These are phyloP conservation scores for Cornus controversa DNA, from an alignment of 148 eudicot species.

Conservation along the genomic window DNA sequence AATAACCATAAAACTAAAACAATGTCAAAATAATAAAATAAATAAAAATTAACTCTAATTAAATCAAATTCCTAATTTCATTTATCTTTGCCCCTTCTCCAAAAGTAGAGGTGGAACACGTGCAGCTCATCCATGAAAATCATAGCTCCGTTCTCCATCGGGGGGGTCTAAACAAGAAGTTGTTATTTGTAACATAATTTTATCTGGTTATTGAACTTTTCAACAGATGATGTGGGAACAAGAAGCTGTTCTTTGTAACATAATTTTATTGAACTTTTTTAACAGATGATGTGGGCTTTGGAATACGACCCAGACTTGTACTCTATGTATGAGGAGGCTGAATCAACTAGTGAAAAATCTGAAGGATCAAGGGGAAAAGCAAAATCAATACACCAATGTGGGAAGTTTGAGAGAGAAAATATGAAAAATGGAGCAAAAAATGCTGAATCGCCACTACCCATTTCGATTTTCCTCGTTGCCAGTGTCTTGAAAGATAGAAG, in stretches of 20 bases:
- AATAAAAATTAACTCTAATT: too few relatives aligned
- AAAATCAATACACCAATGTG: conserved; percentile 76
- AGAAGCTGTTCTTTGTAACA: background rate
- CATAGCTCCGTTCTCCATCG: too few relatives aligned
- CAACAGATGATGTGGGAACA: too few relatives aligned
- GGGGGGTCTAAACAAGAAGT: too few relatives aligned
- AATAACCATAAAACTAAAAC: too few relatives aligned
- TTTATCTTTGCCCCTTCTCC: too few relatives aligned
- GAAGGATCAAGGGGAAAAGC: conserved; percentile 69
- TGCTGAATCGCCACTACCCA: conserved; percentile 69
- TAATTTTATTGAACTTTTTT: conserved; percentile 4
- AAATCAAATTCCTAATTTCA: too few relatives aligned
- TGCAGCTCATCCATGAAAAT: too few relatives aligned
- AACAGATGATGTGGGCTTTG: conserved; percentile 99
- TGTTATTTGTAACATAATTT: too few relatives aligned
- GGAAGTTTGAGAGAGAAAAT: conserved; percentile 88
- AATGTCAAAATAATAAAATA: too few relatives aligned
- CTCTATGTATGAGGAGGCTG: conserved; percentile 62
- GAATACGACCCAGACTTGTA: conserved; percentile 89
- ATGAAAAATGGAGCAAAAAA: conserved; percentile 58
- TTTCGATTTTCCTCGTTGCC: conserved; percentile 90
- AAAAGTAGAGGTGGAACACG: too few relatives aligned
- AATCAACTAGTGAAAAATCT: conserved; percentile 35
- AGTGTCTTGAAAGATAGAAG: conserved; percentile 91
- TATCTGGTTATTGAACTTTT: too few relatives aligned